These are phyloP conservation scores for Triticum dicoccoides DNA, from an alignment of 176 grass and related monocot species.

Conservation along the genomic window DNA sequence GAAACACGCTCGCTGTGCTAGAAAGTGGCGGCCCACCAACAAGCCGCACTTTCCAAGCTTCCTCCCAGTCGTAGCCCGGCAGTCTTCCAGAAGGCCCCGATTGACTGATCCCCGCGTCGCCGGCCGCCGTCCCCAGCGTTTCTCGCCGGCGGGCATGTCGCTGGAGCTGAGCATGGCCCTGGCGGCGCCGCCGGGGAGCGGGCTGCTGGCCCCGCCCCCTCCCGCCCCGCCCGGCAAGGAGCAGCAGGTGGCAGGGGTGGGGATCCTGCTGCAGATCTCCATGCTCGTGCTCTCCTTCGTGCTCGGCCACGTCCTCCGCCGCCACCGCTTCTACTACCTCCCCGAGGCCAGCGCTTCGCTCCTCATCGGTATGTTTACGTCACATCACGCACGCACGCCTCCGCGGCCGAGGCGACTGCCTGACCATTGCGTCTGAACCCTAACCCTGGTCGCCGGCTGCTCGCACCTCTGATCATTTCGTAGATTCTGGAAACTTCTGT, in stretches of 20 bases:
- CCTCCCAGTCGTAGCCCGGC: background rate
- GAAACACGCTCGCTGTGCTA: background rate
- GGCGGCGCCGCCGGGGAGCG: slow-evolving; percentile 28
- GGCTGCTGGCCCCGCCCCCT: slow-evolving; percentile 24
- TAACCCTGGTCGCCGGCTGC: background rate
- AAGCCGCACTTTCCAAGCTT: background rate
- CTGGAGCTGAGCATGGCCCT: slow-evolving; percentile 54
- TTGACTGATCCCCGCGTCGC: background rate
- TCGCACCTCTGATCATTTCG: background rate
- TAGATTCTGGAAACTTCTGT: background rate
- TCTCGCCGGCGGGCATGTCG: slow-evolving; percentile 20
- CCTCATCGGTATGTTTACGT: slow-evolving; percentile 65
- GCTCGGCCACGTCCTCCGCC: slow-evolving; percentile 92
- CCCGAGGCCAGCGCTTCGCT: slow-evolving; percentile 98
- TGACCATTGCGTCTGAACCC: background rate
- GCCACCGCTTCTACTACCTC: slow-evolving; percentile 94
- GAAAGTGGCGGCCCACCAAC: background rate
- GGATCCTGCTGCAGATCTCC: slow-evolving; percentile 94
- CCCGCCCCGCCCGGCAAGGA: slow-evolving; percentile 77
- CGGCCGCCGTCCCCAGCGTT: background rate
- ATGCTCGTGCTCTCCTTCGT: slow-evolving; percentile 99
- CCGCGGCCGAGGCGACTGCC: background rate
- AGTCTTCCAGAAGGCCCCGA: slow-evolving; percentile 18
- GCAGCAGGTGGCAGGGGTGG: slow-evolving; percentile 95
- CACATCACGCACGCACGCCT: background rate